Evolutionary conservation across 257 asterid species (phyloP).

Genomic region (Solanum etuberosum): DNA sequence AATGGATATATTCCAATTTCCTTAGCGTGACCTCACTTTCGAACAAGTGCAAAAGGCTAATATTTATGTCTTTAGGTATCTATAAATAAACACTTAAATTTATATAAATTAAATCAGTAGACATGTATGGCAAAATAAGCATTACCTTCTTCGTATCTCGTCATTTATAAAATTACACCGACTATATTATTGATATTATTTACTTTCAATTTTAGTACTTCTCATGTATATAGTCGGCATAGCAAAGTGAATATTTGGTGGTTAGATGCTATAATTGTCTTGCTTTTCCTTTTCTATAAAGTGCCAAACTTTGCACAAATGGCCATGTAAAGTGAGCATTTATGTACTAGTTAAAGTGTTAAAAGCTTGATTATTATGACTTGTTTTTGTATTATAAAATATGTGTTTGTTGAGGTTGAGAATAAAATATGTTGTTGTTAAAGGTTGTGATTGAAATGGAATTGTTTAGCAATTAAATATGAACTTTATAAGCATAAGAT

Average conservation of each 20-base stretch:
- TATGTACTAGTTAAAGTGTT: background rate
- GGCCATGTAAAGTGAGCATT: background rate
- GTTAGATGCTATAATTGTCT: background rate
- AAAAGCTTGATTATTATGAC: background rate
- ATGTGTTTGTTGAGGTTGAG: background rate
- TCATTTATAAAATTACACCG: background rate
- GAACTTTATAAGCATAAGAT: background rate
- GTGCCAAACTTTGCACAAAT: background rate
- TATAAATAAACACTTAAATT: no score
- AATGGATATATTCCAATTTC: background rate
- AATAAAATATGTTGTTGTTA: background rate
- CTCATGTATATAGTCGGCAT: background rate
- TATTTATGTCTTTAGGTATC: no score
- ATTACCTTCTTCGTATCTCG: accelerated
- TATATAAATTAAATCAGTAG: no score
- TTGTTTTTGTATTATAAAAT: background rate
- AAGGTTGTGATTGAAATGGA: background rate
- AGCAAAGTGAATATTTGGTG: background rate
- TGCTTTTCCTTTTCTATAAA: background rate
- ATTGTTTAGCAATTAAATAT: background rate
- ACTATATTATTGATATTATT: background rate
- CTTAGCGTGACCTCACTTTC: background rate
- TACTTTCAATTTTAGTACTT: background rate
- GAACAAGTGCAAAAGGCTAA: background rate
- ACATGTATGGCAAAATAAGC: no score